Percentiles rank a stretch among this genome's conserved stretches.
phyloP scores from a whole-genome alignment of 2,329 filamentous ascomycete genomes.

The Daldinia sp. region DNA sequence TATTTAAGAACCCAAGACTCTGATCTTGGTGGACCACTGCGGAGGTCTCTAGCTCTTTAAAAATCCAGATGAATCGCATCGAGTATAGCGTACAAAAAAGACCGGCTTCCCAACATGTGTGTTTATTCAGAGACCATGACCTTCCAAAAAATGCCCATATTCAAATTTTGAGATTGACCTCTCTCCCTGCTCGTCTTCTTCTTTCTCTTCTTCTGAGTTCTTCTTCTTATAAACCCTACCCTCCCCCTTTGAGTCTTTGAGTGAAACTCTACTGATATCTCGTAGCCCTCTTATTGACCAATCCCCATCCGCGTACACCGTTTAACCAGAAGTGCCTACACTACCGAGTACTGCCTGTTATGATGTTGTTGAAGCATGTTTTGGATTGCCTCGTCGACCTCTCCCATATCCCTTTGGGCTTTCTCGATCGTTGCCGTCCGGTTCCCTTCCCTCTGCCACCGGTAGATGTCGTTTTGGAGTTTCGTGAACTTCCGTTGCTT shows the following conservation, averaged over 20 bases:
- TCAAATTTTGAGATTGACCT: conserved; percentile 36
- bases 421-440: conserved; percentile 78
- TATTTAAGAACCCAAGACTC: conserved; percentile 16
- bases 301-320: conserved; percentile 12
- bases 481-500: conserved; percentile 81
- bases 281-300: conserved; percentile 24
- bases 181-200: conserved; percentile 20
- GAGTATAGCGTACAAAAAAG: conserved; percentile 45
- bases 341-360: conserved; percentile 55
- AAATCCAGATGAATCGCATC: conserved; percentile 28
- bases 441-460: conserved; percentile 83
- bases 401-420: conserved; percentile 75
- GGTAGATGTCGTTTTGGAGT: conserved; percentile 78
- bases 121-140: conserved; percentile 34
- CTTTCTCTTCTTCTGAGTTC: conserved; percentile 14
- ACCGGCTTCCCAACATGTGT: conserved; percentile 41
- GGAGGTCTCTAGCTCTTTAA: conserved; percentile 35
- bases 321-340: conserved; percentile 32
- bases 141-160: conserved; percentile 34
- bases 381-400: conserved; percentile 71
- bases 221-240: conserved; percentile 28
- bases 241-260: conserved; percentile 9
- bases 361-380: conserved; percentile 59
- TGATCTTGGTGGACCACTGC: conserved; percentile 19
- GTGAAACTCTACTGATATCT: conserved; percentile 33